These are phyloP conservation scores for Rhizophora mangle DNA, from an alignment of 345 rosid genomes.

Conservation along the genomic window DNA sequence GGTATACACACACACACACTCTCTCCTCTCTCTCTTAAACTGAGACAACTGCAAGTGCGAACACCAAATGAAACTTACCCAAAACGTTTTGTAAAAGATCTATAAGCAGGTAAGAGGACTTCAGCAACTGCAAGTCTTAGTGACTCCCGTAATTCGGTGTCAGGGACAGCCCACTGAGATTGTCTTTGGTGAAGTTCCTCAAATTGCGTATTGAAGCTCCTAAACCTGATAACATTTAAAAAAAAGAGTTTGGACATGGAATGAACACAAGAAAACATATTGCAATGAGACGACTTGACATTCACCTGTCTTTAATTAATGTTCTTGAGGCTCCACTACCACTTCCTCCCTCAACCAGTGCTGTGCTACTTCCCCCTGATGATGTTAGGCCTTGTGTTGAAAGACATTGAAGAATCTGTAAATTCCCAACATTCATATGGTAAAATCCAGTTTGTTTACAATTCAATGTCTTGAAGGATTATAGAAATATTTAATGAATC, in stretches of 20 bases:
- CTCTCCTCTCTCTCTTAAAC: too few species aligned
- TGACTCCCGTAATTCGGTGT: constrained; percentile 87
- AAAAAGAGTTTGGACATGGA: background rate
- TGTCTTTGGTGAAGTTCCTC: constrained; percentile 98
- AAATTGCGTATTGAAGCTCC: constrained; percentile 76
- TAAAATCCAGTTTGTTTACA: constrained; percentile 1
- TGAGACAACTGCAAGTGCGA: constrained; percentile 6
- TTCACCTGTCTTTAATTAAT: constrained; percentile 80
- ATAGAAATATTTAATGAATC: background rate
- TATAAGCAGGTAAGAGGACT: constrained; percentile 89
- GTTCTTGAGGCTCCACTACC: constrained; percentile 91
- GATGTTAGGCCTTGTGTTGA: constrained; percentile 86
- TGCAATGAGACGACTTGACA: background rate
- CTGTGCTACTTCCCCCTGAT: constrained; percentile 87
- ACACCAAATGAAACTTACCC: constrained; percentile 44
- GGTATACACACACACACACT: too few species aligned
- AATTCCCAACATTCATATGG: background rate
- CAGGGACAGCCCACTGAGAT: constrained; percentile 96
- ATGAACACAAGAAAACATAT: background rate
- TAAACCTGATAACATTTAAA: constrained; percentile 61
- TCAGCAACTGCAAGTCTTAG: constrained; percentile 95
- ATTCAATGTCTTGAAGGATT: background rate
- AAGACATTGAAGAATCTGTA: constrained; percentile 77
- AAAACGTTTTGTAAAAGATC: constrained; percentile 82
- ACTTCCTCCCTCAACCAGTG: constrained; percentile 64